Base-by-base conservation (phyloP, 441 rosid species). In the Gossypium armourianum region DNA sequence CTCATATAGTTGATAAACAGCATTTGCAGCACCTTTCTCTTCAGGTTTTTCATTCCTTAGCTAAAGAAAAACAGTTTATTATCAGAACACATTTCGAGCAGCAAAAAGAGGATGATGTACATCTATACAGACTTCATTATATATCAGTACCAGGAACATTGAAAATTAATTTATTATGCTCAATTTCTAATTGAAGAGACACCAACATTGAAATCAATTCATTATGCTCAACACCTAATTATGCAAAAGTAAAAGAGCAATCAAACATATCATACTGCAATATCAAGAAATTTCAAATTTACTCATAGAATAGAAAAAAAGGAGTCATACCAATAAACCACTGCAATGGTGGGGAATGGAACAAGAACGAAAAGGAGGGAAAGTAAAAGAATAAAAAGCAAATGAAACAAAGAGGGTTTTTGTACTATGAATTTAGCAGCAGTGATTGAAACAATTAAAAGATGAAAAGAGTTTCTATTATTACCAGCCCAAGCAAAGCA, bases 401-500 rank as follows among this genome's bases (percentile, higher is more conserved):
- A 49, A 53, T 19, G 40, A 69, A 53, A 29, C 45, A 69, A 64
- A 65, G 32, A 70, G 8, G 54, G 50, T 9, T 71, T 10, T 59
- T 15, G 45, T 28, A 69, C 20, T 12, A 56, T 1, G 53, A 75
- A 40, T 56, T 36, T 73, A 72, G 26, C 54, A 70, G 64, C 16
- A 54, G 36, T 58, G 13, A 64, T 49, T 45, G 32, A 17, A 50
- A 63, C 2, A 29, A 40, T 9, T 54, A 53, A 53, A 68, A n/a
- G 54, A 61, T 40, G 10, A 2, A 54, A 17, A 70, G 26, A 24
- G 49, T 4, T 62, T 54, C 20, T 32, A 70, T 69, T 75, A 58
- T 61, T 92, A 96, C 99, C 99, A 96, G 95, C 75, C 99, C 99
- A 75, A 92, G 86, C 72, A 96, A 82, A 20, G 98, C 99, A 65